Percentiles rank a stretch among this genome's conserved stretches.
These are phyloP conservation scores for Kluyveromyces marxianus DNA, from an alignment of 1,139 yeast genomes.

Conservation along the genomic window DNA sequence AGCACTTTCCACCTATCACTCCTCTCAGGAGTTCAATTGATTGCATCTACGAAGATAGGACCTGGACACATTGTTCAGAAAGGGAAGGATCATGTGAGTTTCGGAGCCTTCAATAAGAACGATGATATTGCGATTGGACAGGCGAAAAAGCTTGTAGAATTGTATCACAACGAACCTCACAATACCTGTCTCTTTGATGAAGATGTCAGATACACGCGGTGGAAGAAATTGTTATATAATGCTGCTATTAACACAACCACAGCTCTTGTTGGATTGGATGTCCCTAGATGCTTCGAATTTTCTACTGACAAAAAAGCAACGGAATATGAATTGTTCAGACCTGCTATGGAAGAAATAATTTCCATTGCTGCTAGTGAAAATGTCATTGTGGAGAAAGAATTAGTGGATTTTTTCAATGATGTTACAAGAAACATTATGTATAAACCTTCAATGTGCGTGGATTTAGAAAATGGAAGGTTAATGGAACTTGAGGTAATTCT, in stretches of 20 bases:
- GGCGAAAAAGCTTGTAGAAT: conserved; percentile 33
- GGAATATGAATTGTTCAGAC: conserved; percentile 36
- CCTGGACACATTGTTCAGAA: conserved; percentile 25
- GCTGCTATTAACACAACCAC: conserved; percentile 48
- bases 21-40: conserved; percentile 47
- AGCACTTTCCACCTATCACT: conserved; percentile 29
- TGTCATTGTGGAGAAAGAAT: conserved; percentile 29
- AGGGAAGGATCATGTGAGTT: conserved; percentile 29
- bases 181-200: conserved; percentile 35
- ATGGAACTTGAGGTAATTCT: conserved; percentile 52
- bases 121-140: conserved; percentile 20
- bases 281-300: conserved; percentile 39
- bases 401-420: conserved; percentile 33
- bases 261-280: conserved; percentile 43
- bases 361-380: conserved; percentile 50
- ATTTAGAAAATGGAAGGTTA: conserved; percentile 42
- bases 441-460: conserved; percentile 56
- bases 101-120: conserved; percentile 40
- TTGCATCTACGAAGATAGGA: conserved; percentile 34
- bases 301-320: conserved; percentile 32
- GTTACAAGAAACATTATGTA: conserved; percentile 43
- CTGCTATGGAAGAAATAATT: conserved; percentile 47
- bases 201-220: conserved; percentile 43
- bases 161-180: conserved; percentile 34
- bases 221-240: conserved; percentile 54